Conservation (phyloP, 2,329 filamentous ascomycete species). For the Cryphonectria carpinicola region DNA sequence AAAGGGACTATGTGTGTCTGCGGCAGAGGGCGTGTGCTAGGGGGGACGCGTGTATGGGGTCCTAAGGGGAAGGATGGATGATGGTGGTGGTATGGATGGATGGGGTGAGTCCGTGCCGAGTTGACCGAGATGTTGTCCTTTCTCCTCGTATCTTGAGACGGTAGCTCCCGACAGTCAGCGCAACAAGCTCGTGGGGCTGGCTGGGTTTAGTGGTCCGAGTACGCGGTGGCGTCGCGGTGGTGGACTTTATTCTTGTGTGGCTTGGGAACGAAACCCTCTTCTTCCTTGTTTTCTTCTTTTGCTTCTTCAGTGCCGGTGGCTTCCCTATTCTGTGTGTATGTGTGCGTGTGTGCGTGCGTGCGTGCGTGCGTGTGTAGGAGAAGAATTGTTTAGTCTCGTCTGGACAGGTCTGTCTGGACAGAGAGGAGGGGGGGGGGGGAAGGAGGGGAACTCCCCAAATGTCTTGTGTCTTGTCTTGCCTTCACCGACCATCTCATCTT, state of each 20-base stretch:
- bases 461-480: neutral
- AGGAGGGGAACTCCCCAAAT: too few species aligned
- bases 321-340: neutral
- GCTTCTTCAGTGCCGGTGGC: neutral
- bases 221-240: neutral
- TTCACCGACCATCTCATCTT: constrained; percentile 1
- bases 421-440: too few species aligned
- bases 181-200: neutral
- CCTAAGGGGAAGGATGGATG: neutral
- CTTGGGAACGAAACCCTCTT: neutral
- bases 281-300: too few species aligned
- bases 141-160: constrained; percentile 14
- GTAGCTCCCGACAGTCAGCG: constrained; percentile 3
- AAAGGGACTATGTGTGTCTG: too few species aligned
- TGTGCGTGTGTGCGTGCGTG: neutral
- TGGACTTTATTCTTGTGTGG: neutral
- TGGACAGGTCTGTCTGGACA: neutral
- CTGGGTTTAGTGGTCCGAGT: neutral
- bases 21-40: too few species aligned
- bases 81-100: neutral
- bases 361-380: too few species aligned
- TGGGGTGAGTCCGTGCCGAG: constrained; percentile 1
- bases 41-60: neutral
- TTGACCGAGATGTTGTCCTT: neutral
- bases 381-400: neutral